Conservation (phyloP, 2,329 filamentous ascomycete species). For the Xylaria sp. region DNA sequence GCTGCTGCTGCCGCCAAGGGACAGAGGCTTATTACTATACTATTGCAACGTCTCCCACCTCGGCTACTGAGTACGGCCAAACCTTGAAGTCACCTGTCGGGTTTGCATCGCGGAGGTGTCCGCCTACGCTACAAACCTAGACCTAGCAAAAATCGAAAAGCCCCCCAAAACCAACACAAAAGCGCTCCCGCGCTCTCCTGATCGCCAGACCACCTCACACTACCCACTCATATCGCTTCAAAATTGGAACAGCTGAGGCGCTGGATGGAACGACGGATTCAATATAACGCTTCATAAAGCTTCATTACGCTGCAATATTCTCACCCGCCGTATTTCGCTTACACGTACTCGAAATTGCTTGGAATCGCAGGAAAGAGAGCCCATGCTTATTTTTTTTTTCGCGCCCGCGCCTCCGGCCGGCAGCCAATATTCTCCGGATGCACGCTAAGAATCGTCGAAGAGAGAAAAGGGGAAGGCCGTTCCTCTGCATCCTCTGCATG, state of each 20-base stretch:
- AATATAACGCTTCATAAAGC: conserved; percentile 27
- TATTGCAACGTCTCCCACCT: not conserved
- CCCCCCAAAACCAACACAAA: not conserved
- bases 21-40: conserved; percentile 4
- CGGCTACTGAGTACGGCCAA: conserved; percentile 9
- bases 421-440: conserved; percentile 35
- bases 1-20: not conserved
- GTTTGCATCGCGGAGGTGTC: conserved; percentile 13
- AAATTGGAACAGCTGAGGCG: conserved; percentile 25
- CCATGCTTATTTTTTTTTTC: conserved; percentile 20
- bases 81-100: conserved; percentile 17
- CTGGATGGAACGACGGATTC: conserved; percentile 26
- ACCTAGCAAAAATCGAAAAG: not conserved
- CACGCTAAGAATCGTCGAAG: conserved; percentile 22
- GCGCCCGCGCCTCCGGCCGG: conserved; percentile 24
- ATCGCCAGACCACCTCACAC: conserved; percentile 28
- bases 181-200: conserved; percentile 25
- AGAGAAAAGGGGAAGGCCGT: conserved; percentile 28
- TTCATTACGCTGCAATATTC: conserved; percentile 26
- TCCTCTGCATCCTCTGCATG: conserved; percentile 22
- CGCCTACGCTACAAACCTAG: not conserved
- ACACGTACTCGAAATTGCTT: conserved; percentile 30
- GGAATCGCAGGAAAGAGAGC: conserved; percentile 6
- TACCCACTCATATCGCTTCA: conserved; percentile 9
- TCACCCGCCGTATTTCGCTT: conserved; percentile 28